Base-by-base conservation (phyloP, 345 rosid species). In the Sisymbrium altissimum region DNA sequence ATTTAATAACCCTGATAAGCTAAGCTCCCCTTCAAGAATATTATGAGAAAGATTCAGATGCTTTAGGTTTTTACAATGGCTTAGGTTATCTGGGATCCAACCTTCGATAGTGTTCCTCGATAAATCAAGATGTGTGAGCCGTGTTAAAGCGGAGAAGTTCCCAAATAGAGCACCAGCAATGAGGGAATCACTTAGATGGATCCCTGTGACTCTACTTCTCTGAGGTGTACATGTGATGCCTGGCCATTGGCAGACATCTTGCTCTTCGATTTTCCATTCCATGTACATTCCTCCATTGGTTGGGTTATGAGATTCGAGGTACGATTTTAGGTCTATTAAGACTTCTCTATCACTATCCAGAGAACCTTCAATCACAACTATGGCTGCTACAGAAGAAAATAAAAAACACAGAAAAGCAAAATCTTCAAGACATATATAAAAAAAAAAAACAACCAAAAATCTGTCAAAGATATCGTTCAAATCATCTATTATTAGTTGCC, bases 11-110 rank as follows among this genome's bases (percentile, higher is more conserved):
- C 90, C 90, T 2, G 79, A 62, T 79, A 91, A 78, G 25, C 66
- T 80, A 46, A 93, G 81, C 71, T 84, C 78, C 4, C 90, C 90
- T 0, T 75, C 52, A 0, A 93, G 17, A 9, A 45, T 45, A 45
- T 45, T 45, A 45, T 15, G 91, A 2, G 97, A 91, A n/a, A 94
- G 83, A 80, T 94, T 91, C 48, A 94, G 88, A 80, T 80, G 67
- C 43, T 35, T 77, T 6, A 93, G 79, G 75, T 74, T 87, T 10
- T 53, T 50, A 80, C 98, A 93, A 19, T 57, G 78, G 81, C 72
- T 86, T 48, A 93, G 50, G 66, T 93, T 93, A 29, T 61, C 68
- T 1, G 92, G 87, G 33, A 93, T 80, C 2, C 35, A 10, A 4
- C 97, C 97, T 19, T 27, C 5, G 9, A 93, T 73, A 7, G 87